Evolutionary conservation across 805 yeast species (phyloP), one percentile per base, ranked within the genome.

Genomic region (Candida cerambycidarum): DNA sequence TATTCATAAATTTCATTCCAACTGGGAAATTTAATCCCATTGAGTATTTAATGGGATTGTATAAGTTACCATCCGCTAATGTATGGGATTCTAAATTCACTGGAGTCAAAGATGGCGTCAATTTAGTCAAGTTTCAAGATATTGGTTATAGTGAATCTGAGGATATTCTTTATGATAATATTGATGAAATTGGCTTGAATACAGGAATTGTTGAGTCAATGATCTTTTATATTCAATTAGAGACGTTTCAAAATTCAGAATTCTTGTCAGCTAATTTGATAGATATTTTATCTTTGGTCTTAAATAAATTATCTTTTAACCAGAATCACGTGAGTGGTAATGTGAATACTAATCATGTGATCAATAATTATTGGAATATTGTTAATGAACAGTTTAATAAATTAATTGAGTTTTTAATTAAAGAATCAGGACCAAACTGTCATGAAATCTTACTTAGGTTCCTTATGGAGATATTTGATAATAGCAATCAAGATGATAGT

Each of bases 191-290:
- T 5, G 51, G 64, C 13, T 49, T 47, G 23, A 71, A 69, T 41
- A 48, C 59, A 1, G 65, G 72, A 11, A 43, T 61, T 1, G 54
- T 59, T 7, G 72, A 69, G 47, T 41, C 71, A 0, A 37, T 70
- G 13, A 52, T 69, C 5, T 48, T 65, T 31, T 69, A 67, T 44
- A 47, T 67, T 25, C 75, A 70, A 48, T 54, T 71, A 13, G 70
- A 67, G 43, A 71, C 64, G 47, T 62, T 69, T 37, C 75, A 67
- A 42, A 57, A 65, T 38, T 51, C 61, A 1, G 71, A 67, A n/a
- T 70, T 52, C 41, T 56, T 68, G 23, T 52, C 73, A 0, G 32
- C 41, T 5, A 62, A 61, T 19, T 41, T 68, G 21, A 33, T 53
- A 2, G 37, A 18, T 3, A 59, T 69, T 31, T 42, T 71, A 19